phyloP scores from a whole-genome alignment of 2,329 filamentous ascomycete species.

The Diaporthe humulicola region DNA sequence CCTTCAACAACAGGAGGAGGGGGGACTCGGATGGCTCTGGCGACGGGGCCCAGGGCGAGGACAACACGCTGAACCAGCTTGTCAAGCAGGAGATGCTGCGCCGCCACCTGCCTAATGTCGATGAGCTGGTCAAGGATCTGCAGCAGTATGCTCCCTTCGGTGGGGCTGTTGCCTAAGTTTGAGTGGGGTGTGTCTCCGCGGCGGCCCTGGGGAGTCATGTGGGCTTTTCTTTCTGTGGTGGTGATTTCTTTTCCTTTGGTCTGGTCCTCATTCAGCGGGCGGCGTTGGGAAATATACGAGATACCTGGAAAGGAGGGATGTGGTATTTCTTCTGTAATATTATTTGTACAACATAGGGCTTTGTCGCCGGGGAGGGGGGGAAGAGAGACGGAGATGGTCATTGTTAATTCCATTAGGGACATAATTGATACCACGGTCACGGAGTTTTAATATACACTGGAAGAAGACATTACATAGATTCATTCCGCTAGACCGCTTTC shows the following conservation, averaged over 20 bases:
- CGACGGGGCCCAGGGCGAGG: constrained; percentile 46
- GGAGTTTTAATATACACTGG: constrained; percentile 20
- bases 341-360: constrained; percentile 1
- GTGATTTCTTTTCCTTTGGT: constrained; percentile 13
- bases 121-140: constrained; percentile 87
- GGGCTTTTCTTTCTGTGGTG: constrained; percentile 41
- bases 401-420: constrained; percentile 1
- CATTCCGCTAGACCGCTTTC: neutral
- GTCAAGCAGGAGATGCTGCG: constrained; percentile 87
- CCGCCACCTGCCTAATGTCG: constrained; percentile 83
- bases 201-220: constrained; percentile 16
- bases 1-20: constrained; percentile 48
- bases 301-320: constrained; percentile 7
- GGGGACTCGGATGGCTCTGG: constrained; percentile 46
- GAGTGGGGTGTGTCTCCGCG: constrained; percentile 32
- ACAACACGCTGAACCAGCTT: constrained; percentile 74
- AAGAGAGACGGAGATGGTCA: neutral
- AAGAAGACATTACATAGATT: constrained; percentile 13
- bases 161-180: constrained; percentile 65
- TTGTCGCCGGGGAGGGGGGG: neutral
- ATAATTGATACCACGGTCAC: constrained; percentile 15
- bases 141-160: constrained; percentile 83
- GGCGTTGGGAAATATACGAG: constrained; percentile 17
- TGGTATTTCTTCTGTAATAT: constrained; percentile 23
- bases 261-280: constrained; percentile 3